These are phyloP conservation scores for Helicocarpus griseus DNA, from an alignment of 2,329 filamentous ascomycete genomes.

Conservation along the genomic window DNA sequence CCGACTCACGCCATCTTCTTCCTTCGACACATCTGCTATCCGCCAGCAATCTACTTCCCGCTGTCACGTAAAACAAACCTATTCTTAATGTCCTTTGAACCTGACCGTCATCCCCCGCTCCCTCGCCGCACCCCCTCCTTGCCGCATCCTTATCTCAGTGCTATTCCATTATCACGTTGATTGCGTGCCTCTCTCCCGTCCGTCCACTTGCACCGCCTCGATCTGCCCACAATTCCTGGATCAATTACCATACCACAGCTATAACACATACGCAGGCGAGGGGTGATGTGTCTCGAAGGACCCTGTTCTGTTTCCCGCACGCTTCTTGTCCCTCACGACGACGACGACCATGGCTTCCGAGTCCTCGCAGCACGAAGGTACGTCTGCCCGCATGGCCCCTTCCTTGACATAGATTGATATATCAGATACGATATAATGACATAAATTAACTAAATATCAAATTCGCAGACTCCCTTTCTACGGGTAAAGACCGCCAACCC, in stretches of 20 bases:
- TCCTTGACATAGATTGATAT: background rate
- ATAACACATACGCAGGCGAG: too few relatives aligned
- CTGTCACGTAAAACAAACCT: too few relatives aligned
- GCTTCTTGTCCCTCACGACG: background rate
- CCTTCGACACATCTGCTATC: too few relatives aligned
- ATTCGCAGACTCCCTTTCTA: background rate
- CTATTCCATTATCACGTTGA: background rate
- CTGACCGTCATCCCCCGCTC: too few relatives aligned
- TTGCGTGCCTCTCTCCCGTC: background rate
- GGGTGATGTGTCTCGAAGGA: slow-evolving; percentile 1
- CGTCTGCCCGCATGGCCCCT: background rate
- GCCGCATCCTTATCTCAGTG: background rate
- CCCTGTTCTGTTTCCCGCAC: background rate
- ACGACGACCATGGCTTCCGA: background rate
- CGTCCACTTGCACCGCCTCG: background rate
- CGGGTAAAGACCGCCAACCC: background rate
- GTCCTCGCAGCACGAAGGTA: background rate
- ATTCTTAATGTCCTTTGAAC: too few relatives aligned
- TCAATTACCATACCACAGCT: too few relatives aligned
- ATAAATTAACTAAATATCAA: background rate
- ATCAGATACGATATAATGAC: background rate
- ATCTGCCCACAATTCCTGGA: background rate
- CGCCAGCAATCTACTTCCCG: too few relatives aligned
- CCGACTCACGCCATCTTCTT: too few relatives aligned
- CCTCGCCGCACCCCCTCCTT: too few relatives aligned